Base-by-base conservation (phyloP, 495 filamentous ascomycete genomes). In the Achaetomiella virescens region DNA sequence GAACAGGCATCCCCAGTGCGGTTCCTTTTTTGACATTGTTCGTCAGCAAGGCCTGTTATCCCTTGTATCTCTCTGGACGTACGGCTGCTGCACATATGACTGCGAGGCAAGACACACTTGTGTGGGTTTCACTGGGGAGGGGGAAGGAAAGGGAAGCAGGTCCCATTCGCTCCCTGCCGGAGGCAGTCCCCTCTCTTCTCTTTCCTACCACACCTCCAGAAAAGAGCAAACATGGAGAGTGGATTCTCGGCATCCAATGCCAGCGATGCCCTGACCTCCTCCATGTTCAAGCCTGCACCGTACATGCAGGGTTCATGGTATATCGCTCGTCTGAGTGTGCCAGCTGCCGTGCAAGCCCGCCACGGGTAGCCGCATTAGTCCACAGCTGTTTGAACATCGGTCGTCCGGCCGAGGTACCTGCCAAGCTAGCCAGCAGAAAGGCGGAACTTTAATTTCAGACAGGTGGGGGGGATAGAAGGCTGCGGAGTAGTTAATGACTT, bases 361-460 rank as follows among this genome's bases (percentile, higher is more conserved):
- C 12, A 31, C 68, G 72, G 73, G 52, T 66, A 63, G 54, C 59
- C 65, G 70, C 72, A 75, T 72, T 74, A 72, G 73, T 54, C 52
- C 54, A 57, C 62, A 65, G 58, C 71, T 75, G 73, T 75, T 76
- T 75, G 73, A 71, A 72, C 71, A 55, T 72, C 70, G 66, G 57
- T 67, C 57, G 57, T 64, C 60, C 57, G 52, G 61, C 42, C 4
- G 27, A 31, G 27, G 27, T 4, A 31, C 27, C 4, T 31, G 27
- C 27, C 4, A 9, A 9, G 27, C 4, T 31, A 37, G 59, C 55
- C 51, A 48, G 41, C 49, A 60, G 53, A 45, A 58, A 41, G 45
- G 35, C 41, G 52, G 51, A 24, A 36, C 20, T 38, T 38, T 35
- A 52, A 43, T 52, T 52, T 27, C 50, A 41, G 43, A 48, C 20